Evolutionary conservation across 768 basidiomycete genomes (phyloP).

Genomic region (Phaeotremella skinneri): DNA sequence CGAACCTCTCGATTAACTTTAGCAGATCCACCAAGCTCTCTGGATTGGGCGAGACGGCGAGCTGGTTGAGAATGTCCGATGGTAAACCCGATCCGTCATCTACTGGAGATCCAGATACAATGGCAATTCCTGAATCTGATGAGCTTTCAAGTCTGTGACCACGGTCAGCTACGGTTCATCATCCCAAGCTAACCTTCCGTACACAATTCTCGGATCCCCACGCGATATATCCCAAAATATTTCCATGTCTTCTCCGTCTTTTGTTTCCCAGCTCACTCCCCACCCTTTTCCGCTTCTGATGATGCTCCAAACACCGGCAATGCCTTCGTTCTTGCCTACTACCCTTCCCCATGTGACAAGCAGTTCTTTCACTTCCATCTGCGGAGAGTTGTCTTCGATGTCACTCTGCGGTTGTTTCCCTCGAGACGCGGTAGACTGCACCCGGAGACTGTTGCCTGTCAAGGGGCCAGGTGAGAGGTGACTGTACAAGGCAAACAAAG

Average conservation of each 20-base stretch:
- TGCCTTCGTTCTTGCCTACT: conserved; percentile 58
- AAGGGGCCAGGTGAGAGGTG: conserved; percentile 59
- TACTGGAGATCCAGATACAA: too few species aligned
- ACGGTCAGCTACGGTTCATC: conserved; percentile 57
- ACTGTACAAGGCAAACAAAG: conserved; percentile 65
- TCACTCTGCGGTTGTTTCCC: neutral
- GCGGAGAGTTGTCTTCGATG: conserved; percentile 65
- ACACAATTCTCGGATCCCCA: conserved; percentile 55
- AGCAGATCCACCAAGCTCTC: conserved; percentile 65
- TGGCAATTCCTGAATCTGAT: conserved; percentile 53
- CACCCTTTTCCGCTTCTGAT: conserved; percentile 50
- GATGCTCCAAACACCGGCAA: conserved; percentile 62
- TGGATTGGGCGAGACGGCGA: conserved; percentile 75
- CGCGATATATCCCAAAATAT: conserved; percentile 54
- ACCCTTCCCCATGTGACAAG: conserved; percentile 75
- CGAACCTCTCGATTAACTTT: conserved; percentile 64
- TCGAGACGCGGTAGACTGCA: neutral
- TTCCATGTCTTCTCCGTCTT: conserved; percentile 58
- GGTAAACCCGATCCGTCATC: conserved; percentile 55
- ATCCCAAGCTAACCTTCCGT: conserved; percentile 51
- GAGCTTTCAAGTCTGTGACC: conserved; percentile 55
- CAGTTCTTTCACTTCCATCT: conserved; percentile 62
- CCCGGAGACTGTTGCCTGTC: neutral
- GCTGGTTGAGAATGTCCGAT: conserved; percentile 57
- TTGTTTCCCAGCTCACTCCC: conserved; percentile 53